Evolutionary conservation across 2,329 filamentous ascomycete species (phyloP).

Genomic region (Cladosporium sp.): DNA sequence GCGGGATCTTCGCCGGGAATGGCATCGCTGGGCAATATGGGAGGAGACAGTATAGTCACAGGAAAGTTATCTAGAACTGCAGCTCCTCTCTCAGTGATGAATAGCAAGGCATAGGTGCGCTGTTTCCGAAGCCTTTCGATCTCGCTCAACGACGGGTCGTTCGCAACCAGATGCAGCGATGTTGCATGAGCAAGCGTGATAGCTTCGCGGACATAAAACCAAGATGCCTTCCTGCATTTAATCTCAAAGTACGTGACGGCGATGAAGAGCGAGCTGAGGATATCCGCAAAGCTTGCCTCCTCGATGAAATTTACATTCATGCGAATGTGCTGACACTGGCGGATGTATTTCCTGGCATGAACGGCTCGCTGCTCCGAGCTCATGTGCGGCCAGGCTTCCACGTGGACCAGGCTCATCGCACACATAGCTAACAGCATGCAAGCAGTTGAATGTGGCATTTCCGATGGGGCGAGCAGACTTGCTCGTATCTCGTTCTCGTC

Average conservation of each 20-base stretch:
- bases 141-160: neutral
- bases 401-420: conserved; percentile 14
- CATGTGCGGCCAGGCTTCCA: conserved; percentile 16
- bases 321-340: conserved; percentile 14
- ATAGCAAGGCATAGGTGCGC: conserved; percentile 16
- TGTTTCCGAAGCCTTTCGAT: conserved; percentile 11
- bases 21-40: neutral
- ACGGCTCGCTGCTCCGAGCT: conserved; percentile 12
- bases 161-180: neutral
- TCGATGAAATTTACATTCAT: conserved; percentile 10
- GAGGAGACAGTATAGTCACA: conserved; percentile 15
- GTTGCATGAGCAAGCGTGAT: conserved; percentile 15
- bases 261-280: conserved; percentile 17
- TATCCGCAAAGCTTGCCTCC: conserved; percentile 13
- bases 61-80: conserved; percentile 17
- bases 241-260: conserved; percentile 18
- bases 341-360: conserved; percentile 11
- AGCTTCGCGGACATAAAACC: conserved; percentile 19
- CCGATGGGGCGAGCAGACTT: conserved; percentile 2
- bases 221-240: conserved; percentile 18
- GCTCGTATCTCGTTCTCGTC: neutral
- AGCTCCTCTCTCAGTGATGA: conserved; percentile 18
- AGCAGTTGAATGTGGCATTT: neutral
- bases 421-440: conserved; percentile 17
- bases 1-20: conserved; percentile 15